Evolutionary conservation across 306 rosid species (phyloP), one percentile per base, ranked within the genome.

Genomic region (Leucaena leucocephala): DNA sequence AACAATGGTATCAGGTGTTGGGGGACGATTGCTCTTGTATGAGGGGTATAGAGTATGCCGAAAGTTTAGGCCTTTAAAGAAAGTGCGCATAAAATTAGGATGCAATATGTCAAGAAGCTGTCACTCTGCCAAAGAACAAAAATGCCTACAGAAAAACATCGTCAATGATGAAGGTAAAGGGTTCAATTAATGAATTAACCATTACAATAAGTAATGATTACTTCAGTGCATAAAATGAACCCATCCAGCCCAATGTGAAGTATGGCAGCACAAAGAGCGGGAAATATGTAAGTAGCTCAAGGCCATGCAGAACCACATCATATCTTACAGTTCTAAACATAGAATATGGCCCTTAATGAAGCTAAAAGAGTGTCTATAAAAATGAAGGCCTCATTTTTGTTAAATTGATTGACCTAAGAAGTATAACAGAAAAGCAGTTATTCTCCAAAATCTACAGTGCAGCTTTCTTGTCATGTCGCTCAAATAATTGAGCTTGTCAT

Each of bases 1-100:
- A 76, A 95, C 95, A 66, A 95, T 84, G 79, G 98, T 95, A 80
- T 95, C 98, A 76, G 98, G 98, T 65, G 97, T 92, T 38, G 97
- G 97, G 45, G 97, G 95, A 44, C 98, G 94, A 76, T 94, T 92
- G 81, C 97, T 91, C 91, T 94, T 94, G 90, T 94, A 94, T 4
- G 97, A 78, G 0, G 97, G 97, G 81, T 91, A 94, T 39, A 91
- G 76, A 68, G 82, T 92, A 79, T 94, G 98, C 54, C 98, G 94
- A 84, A 94, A 94, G 79, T 93, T 94, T 84, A 83, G 85, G 68
- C 98, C 98, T 94, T 85, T 76, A 84, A 65, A 83, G 14, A 54
- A 83, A 84, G 55, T 43, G 76, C 21, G 75, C 36, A 67, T n/a
- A 38, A 82, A 43, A 76, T 81, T 52, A 84, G 76, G 75, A 81